Percentiles rank a stretch among this genome's conserved stretches.
phyloP scores from a whole-genome alignment of 805 yeast genomes.

The Wickerhamiella vanderwaltii region DNA sequence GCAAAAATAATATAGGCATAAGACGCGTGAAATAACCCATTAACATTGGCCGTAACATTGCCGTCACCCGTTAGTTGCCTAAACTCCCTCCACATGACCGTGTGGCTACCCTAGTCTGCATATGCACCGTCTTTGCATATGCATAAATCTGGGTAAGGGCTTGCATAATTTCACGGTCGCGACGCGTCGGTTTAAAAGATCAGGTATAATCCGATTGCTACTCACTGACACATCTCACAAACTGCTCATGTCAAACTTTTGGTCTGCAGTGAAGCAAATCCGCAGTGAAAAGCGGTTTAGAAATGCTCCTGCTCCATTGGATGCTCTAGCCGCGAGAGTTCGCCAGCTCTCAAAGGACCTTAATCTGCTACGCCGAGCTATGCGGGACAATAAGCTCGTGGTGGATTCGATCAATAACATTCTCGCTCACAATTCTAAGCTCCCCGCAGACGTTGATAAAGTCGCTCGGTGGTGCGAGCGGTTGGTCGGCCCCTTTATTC shows the following conservation, averaged over 20 bases:
- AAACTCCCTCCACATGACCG: too few species aligned
- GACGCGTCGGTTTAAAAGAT: too few species aligned
- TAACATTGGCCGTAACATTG: too few species aligned
- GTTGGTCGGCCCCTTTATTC: constrained; percentile 8
- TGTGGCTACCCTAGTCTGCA: too few species aligned
- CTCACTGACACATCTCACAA: too few species aligned
- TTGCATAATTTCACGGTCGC: too few species aligned
- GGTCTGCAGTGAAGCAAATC: constrained; percentile 12
- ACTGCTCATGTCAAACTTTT: constrained; percentile 9
- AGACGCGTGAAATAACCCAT: too few species aligned
- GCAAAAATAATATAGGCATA: too few species aligned
- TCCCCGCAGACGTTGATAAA: constrained; percentile 8
- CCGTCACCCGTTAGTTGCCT: too few species aligned
- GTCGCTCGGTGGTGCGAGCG: constrained; percentile 13
- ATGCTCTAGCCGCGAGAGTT: constrained; percentile 8
- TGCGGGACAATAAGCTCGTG: constrained; percentile 1
- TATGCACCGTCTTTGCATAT: too few species aligned
- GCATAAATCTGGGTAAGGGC: too few species aligned
- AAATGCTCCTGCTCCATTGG: constrained; percentile 12
- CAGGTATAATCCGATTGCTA: too few species aligned
- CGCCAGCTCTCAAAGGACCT: constrained; percentile 10
- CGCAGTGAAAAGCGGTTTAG: constrained; percentile 11
- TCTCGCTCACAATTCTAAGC: constrained; percentile 1
- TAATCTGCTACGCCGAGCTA: constrained; percentile 6
- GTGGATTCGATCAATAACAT: background rate